Evolutionary conservation across 805 yeast species (phyloP).

Genomic region (Saccharomycopsis guyanensis): DNA sequence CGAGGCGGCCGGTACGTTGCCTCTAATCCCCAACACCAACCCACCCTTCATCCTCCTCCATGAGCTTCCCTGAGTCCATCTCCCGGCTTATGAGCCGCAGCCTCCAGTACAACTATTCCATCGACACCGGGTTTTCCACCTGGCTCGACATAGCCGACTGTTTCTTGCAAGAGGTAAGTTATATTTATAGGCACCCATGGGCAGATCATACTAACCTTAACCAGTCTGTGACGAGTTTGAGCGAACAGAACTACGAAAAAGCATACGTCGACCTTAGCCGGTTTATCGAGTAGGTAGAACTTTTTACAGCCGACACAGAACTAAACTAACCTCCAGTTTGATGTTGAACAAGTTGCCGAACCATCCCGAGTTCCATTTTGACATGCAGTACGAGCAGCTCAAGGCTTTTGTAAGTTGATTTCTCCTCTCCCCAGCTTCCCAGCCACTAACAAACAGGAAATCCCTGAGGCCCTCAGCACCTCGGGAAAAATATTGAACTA

Average conservation of each 20-base stretch:
- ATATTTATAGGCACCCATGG: not conserved
- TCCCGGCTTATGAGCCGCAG: conserved; percentile 9
- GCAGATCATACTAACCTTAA: conserved; percentile 2
- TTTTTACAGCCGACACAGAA: not conserved
- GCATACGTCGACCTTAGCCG: conserved; percentile 10
- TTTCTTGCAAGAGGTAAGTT: conserved; percentile 7
- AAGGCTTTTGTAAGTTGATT: conserved; percentile 2
- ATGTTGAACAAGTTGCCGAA: conserved; percentile 9
- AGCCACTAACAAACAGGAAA: not conserved
- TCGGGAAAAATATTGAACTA: conserved; percentile 1
- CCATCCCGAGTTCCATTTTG: conserved; percentile 11
- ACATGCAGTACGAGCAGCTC: conserved; percentile 4
- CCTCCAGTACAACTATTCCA: conserved; percentile 9
- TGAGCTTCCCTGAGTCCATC: conserved; percentile 4
- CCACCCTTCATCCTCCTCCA: not conserved
- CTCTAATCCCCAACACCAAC: no score
- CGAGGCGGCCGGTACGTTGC: no score
- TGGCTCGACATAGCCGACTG: conserved; percentile 15
- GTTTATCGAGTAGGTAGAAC: conserved; percentile 5
- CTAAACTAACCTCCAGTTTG: conserved; percentile 1
- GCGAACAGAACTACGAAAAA: conserved; percentile 4
- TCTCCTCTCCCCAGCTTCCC: no score
- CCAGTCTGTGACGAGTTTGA: conserved; percentile 2
- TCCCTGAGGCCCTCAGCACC: conserved; percentile 8
- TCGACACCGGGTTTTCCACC: conserved; percentile 6